Conservation (phyloP, 306 rosid species). For the Trichosanthes truncata region DNA sequence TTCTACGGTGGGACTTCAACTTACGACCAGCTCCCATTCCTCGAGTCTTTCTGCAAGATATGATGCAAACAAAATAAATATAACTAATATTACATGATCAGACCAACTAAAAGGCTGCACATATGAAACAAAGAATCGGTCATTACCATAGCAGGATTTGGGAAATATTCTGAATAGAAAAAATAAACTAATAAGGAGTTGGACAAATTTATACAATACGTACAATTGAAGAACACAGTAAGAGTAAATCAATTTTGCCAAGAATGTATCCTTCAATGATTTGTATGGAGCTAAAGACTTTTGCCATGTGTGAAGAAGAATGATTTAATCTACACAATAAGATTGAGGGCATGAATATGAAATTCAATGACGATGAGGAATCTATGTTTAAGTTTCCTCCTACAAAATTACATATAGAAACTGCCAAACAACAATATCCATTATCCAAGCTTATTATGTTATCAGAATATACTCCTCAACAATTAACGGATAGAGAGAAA, state of each 20-base stretch:
- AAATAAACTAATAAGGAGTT: background rate
- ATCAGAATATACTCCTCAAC: background rate
- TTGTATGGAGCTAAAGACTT: background rate
- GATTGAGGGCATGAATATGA: background rate
- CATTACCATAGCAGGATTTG: background rate
- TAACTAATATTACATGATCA: background rate
- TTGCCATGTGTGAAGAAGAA: background rate
- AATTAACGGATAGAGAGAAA: background rate
- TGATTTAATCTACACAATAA: background rate
- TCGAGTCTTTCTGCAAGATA: constrained; percentile 24
- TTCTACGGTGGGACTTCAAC: constrained; percentile 25
- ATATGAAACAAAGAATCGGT: background rate
- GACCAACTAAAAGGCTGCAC: background rate
- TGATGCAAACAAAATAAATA: background rate
- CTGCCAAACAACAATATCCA: background rate
- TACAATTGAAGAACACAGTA: background rate
- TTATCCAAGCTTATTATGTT: background rate
- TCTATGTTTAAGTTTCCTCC: background rate
- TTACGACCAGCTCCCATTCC: constrained; percentile 36
- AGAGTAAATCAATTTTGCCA: background rate
- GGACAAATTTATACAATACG: background rate
- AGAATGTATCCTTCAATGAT: background rate
- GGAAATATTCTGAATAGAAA: background rate
- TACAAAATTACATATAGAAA: background rate
- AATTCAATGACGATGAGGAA: background rate